These are phyloP conservation scores for Mucor piriformis DNA, from an alignment of 371 early-diverging fungal species.

Conservation along the genomic window DNA sequence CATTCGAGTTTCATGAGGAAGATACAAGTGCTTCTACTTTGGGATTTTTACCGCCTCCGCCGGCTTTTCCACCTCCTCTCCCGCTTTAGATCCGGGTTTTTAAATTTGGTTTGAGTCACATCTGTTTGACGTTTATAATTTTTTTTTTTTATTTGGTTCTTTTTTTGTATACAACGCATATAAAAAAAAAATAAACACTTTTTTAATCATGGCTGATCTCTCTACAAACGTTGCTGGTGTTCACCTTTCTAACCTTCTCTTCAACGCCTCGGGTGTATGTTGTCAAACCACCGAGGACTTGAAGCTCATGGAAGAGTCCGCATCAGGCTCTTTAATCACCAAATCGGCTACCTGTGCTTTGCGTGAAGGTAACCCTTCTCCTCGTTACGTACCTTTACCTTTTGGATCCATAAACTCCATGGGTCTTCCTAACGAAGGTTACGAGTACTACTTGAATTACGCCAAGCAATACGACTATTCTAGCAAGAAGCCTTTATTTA, in stretches of 20 bases:
- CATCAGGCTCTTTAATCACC: slow-evolving; percentile 53
- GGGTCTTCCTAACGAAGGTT: slow-evolving; percentile 55
- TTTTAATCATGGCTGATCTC: slow-evolving; percentile 54
- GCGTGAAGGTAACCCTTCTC: slow-evolving; percentile 52
- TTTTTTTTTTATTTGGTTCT: slow-evolving; percentile 2
- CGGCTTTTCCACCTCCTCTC: neutral
- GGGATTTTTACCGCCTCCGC: neutral
- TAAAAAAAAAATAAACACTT: too few species aligned
- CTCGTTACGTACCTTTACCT: slow-evolving; percentile 46
- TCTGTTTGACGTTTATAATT: neutral
- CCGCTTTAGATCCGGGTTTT: neutral
- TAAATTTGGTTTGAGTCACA: neutral
- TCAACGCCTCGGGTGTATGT: slow-evolving; percentile 55
- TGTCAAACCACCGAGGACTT: slow-evolving; percentile 49
- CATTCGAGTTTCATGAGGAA: neutral
- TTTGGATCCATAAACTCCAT: slow-evolving; percentile 55
- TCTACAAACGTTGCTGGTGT: slow-evolving; percentile 52
- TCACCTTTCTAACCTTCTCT: slow-evolving; percentile 47
- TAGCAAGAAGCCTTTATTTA: slow-evolving; percentile 46
- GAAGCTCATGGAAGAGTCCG: slow-evolving; percentile 40
- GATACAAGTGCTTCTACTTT: too few species aligned
- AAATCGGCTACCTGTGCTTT: slow-evolving; percentile 49
- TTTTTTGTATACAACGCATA: neutral
- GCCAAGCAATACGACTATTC: slow-evolving; percentile 47
- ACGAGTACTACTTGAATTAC: slow-evolving; percentile 49